Evolutionary conservation across 768 basidiomycete species (phyloP).

Genomic region (Mycena galopus): DNA sequence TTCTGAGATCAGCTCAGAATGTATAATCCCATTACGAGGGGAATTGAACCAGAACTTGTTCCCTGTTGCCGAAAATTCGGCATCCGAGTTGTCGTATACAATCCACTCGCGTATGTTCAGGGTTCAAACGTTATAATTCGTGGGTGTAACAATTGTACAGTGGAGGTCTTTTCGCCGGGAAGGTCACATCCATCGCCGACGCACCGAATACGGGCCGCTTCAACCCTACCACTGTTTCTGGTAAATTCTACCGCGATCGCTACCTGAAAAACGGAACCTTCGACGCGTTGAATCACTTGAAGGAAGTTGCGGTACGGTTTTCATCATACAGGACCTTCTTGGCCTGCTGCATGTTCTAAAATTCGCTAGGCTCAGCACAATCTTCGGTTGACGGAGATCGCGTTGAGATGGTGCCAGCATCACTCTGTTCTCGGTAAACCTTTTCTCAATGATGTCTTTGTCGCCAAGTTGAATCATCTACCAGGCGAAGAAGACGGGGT

Average conservation of each 20-base stretch:
- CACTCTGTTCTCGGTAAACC: slow-evolving; percentile 53
- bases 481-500: slow-evolving; percentile 54
- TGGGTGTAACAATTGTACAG: slow-evolving; percentile 38
- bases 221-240: slow-evolving; percentile 51
- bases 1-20: slow-evolving; percentile 21
- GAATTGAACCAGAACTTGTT: slow-evolving; percentile 61
- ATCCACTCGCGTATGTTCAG: slow-evolving; percentile 56
- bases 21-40: slow-evolving; percentile 62
- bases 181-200: slow-evolving; percentile 50
- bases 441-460: not conserved
- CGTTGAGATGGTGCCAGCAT: slow-evolving; percentile 66
- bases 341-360: not conserved
- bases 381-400: slow-evolving; percentile 62
- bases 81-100: slow-evolving; percentile 60
- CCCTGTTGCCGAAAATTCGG: slow-evolving; percentile 63
- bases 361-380: slow-evolving; percentile 52
- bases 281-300: slow-evolving; percentile 56
- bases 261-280: slow-evolving; percentile 60
- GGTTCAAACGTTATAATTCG: not conserved
- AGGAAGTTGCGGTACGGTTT: slow-evolving; percentile 54
- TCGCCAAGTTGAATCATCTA: not conserved
- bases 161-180: slow-evolving; percentile 63
- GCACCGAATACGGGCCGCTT: slow-evolving; percentile 57
- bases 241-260: slow-evolving; percentile 59
- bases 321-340: not conserved